These are phyloP conservation scores for Thielaviopsis populi DNA, from an alignment of 2,329 filamentous ascomycete species.

Conservation along the genomic window DNA sequence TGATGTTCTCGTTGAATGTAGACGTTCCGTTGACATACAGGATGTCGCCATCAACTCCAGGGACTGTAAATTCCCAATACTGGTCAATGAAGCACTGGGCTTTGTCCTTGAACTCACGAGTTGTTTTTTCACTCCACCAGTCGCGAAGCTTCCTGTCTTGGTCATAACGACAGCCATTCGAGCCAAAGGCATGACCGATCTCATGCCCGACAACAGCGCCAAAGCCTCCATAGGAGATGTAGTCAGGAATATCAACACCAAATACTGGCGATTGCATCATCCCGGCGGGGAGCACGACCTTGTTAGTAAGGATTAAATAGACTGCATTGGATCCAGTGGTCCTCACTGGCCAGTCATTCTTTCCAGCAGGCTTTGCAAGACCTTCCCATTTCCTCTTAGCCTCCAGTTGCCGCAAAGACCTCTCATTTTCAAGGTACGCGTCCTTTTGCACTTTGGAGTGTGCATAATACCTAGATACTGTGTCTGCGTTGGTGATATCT, in stretches of 20 bases:
- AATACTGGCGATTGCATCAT: constrained; percentile 57
- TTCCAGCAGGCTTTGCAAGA: constrained; percentile 44
- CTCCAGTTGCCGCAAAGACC: constrained; percentile 34
- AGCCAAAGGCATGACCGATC: constrained; percentile 56
- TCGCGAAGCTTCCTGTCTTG: constrained; percentile 48
- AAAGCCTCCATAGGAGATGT: constrained; percentile 53
- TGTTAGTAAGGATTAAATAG: constrained; percentile 49
- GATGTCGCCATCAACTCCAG: neutral
- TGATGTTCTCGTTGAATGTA: constrained; percentile 56
- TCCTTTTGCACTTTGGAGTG: constrained; percentile 34
- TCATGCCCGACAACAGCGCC: constrained; percentile 54
- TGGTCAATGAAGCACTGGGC: constrained; percentile 53
- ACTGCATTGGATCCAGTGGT: constrained; percentile 51
- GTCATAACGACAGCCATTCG: constrained; percentile 48
- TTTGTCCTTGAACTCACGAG: constrained; percentile 41
- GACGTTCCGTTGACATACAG: constrained; percentile 44
- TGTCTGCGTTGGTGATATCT: constrained; percentile 42
- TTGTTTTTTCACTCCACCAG: constrained; percentile 51
- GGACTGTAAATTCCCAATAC: constrained; percentile 38
- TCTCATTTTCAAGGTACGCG: constrained; percentile 42
- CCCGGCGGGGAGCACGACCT: constrained; percentile 53
- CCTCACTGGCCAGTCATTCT: constrained; percentile 45
- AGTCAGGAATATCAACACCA: constrained; percentile 45
- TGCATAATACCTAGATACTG: constrained; percentile 43
- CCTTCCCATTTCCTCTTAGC: constrained; percentile 38